phyloP scores from a whole-genome alignment of 352 stramenopile genomes.

The Ophiocytium majus region DNA sequence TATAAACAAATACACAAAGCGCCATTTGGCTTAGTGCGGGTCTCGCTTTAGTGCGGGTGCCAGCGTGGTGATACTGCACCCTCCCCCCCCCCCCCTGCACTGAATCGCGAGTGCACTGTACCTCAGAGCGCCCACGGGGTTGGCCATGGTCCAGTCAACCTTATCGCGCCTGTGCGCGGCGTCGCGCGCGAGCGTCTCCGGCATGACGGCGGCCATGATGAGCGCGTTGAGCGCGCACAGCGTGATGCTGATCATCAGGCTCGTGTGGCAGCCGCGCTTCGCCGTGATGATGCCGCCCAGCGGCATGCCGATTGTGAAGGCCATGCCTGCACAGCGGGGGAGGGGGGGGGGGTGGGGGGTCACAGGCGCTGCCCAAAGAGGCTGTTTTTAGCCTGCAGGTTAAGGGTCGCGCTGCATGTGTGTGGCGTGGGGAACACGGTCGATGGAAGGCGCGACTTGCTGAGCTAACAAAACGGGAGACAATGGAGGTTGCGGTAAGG shows the following conservation, averaged over 20 bases:
- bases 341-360: background rate
- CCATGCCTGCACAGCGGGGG: constrained; percentile 26
- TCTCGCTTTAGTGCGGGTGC: no score
- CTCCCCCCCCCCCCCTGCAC: background rate
- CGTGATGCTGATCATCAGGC: constrained; percentile 27
- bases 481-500: background rate
- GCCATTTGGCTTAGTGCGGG: no score
- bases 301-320: constrained; percentile 49
- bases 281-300: constrained; percentile 34
- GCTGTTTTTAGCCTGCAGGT: no score
- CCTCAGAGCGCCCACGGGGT: background rate
- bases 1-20: no score
- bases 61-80: no score
- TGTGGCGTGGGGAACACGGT: no score
- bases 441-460: no score
- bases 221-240: constrained; percentile 44
- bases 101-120: no score
- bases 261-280: constrained; percentile 34
- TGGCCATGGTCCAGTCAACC: background rate
- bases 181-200: constrained; percentile 29
- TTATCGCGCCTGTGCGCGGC: background rate
- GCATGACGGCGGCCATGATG: constrained; percentile 37
- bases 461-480: background rate
- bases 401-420: no score
- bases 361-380: no score